Evolutionary conservation across 495 filamentous ascomycete genomes (phyloP), one percentile per base, ranked within the genome.

Genomic region (Lindgomyces ingoldianus): DNA sequence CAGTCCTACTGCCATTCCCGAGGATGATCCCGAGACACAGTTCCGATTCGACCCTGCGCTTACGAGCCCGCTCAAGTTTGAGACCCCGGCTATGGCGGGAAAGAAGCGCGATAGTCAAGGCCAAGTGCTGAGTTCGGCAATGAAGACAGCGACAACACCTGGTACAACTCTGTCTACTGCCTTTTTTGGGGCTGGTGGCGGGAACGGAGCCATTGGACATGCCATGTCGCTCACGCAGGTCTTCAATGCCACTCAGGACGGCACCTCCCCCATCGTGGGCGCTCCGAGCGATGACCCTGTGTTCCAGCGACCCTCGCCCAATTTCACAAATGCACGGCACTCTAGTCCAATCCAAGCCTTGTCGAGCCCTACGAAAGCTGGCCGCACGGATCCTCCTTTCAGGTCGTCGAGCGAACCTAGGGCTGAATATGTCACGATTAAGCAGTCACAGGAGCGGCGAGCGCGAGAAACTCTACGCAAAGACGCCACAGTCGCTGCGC

Each of bases 261-360:
- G 70, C 27, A 77, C 77, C 1, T 78, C 77, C 21, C 75, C 74
- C 10, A 11, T 74, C 3, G 67, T 70, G 9, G 69, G 70, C 24
- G 75, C 41, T 12, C 44, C 69, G 2, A 65, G 58, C 27, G 76
- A 74, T 14, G 76, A 79, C 64, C 69, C 72, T 19, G 51, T 76
- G n/a, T 69, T 74, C 30, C 70, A 76, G 29, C 71, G 76, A 3
- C 77, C 77, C 14, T 79, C 77, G 14, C 77, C 77, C 3, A 72
- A 76, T 45, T 66, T 78, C 39, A 44, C 56, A 1, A 52, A 69
- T 29, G 56, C 33, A 21, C 60, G 60, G 12, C 63, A 65, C 10
- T 79, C 76, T 1, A 74, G 77, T 24, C 71, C 72, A 10, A n/a
- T 64, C 2, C 46, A 56, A 16, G 33, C 44, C 4, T 51, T 60